Evolutionary conservation across 129 eudicot genomes (phyloP).

Genomic region (Saposhnikovia divaricata): DNA sequence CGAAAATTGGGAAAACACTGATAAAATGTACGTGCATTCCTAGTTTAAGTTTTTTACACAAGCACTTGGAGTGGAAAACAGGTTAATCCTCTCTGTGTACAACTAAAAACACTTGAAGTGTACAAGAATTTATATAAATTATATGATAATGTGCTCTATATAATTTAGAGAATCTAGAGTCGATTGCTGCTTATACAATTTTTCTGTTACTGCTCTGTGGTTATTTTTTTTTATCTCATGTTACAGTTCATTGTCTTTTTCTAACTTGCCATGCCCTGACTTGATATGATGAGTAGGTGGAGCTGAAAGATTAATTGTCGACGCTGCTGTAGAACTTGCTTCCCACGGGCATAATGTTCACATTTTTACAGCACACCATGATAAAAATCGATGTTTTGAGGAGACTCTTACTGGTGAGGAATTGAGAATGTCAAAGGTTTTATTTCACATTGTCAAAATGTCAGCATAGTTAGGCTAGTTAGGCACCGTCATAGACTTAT

Average conservation of each 20-base stretch:
- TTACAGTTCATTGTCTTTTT: background rate
- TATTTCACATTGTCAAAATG: background rate
- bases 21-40: no score
- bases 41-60: background rate
- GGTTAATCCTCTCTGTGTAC: background rate
- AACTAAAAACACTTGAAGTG: background rate
- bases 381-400: constrained; percentile 77
- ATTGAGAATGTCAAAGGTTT: background rate
- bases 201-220: background rate
- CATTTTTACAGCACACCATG: constrained; percentile 88
- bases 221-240: background rate
- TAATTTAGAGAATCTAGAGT: background rate
- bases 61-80: background rate
- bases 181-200: background rate
- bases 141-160: background rate
- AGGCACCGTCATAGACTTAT: no score
- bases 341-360: constrained; percentile 81
- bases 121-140: no score
- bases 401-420: constrained; percentile 71
- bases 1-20: no score
- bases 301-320: constrained; percentile 98
- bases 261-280: background rate
- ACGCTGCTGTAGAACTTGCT: constrained; percentile 82
- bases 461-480: no score
- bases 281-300: constrained; percentile 45